phyloP scores from a whole-genome alignment of 805 yeast genomes.

The Saccharomycopsis capsularis region DNA sequence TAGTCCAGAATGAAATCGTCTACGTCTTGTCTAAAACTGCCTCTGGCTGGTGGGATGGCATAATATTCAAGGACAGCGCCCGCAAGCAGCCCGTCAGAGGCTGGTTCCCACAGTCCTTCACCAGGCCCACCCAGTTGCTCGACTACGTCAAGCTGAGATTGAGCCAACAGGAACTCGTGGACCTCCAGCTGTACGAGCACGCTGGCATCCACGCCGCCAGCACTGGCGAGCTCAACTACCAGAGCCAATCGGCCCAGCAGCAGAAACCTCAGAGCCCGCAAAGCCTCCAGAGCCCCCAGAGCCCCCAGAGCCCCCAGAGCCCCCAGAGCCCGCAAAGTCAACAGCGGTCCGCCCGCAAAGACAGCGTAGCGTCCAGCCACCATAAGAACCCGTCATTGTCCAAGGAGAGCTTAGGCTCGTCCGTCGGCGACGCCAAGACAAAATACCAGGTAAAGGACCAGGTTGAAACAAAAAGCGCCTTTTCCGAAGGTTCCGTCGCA shows the following conservation, averaged over 20 bases:
- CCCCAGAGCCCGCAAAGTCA: too few relatives aligned
- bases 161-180: neutral
- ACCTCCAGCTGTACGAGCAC: too few relatives aligned
- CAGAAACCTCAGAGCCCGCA: constrained; percentile 8
- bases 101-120: constrained; percentile 70
- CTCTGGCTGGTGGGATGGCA: constrained; percentile 88
- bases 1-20: constrained; percentile 60
- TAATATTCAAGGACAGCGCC: constrained; percentile 30
- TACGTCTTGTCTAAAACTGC: constrained; percentile 59
- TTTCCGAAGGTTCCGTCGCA: neutral
- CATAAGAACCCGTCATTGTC: too few relatives aligned
- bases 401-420: neutral
- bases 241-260: neutral
- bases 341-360: too few relatives aligned
- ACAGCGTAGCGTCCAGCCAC: neutral
- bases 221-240: neutral
- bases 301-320: too few relatives aligned
- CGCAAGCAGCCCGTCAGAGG: constrained; percentile 50
- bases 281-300: too few relatives aligned
- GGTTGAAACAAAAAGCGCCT: neutral
- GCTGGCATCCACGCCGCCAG: neutral
- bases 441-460: neutral
- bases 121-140: neutral
- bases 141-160: neutral
- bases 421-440: neutral